Base-by-base conservation (phyloP, 2,329 filamentous ascomycete species). In the Acephala macrosclerotiorum region DNA sequence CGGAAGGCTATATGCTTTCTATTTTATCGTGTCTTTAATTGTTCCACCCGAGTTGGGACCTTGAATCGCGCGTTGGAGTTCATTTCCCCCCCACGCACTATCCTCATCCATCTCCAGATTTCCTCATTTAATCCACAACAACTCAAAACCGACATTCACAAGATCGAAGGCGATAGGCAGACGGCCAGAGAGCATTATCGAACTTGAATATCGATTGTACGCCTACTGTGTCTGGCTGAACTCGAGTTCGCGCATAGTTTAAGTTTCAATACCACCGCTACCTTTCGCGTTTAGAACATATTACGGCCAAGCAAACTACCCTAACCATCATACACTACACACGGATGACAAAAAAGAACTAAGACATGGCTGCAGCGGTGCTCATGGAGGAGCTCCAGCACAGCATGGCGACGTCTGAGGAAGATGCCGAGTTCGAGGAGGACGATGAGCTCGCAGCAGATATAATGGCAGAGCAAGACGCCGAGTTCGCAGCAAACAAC, bases 371-470 rank as follows among this genome's bases (percentile, higher is more conserved):
- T 68, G 71, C 74, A 65, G 74, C 68, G 65, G 70, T 67, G 65
- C 69, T 74, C 66, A 68, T 72, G 63, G 75, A 75, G 67, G 70
- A 77, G 68, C 70, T 74, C 45, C 74, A 75, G 65, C 66, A 73
- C 40, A 75, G 69, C 64, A 72, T 76, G 70, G 74, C 69, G n/a
- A 75, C 74, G 1, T 76, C 74, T 11, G 75, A 77, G 33, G 76
- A 78, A 33, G 74, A 77, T 65, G 75, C 73, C 8, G 75, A 77
- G 38, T 76, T 76, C 58, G 75, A 77, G 56, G 77, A 77, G 68
- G 75, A 78, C 64, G 72, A 75, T 63, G 72, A 76, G 45, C 58
- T 71, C 40, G 65, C 65, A 33, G 68, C 68, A 47, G 70, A 73
- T 58, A 66, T 72, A 58, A 60, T 75, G 60, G 67, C 66, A 62